Base-by-base conservation (phyloP, 192 early-diverging fungal genomes). In the Coemansia sp. region DNA sequence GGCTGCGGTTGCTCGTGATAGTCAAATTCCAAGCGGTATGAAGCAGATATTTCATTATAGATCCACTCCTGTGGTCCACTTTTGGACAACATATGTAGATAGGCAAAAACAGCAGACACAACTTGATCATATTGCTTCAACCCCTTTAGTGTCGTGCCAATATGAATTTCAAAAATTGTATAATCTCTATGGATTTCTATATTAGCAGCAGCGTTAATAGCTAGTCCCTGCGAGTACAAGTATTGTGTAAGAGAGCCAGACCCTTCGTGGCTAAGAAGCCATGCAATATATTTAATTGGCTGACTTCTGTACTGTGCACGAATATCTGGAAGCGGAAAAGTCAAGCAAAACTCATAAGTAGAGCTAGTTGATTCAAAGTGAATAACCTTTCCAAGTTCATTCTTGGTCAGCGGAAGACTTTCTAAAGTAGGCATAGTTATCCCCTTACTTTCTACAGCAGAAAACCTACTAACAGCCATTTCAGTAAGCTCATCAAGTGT, bases 191-290 rank as follows among this genome's bases (percentile, higher is more conserved):
- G 11, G 11, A 42, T 33, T 11, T 66, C 14, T 5, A 19, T 11
- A 14, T 20, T 21, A 19, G 62, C 58, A 36, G 11, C 21, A 5
- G 66, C 22, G 23, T 22, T 3, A 9, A 87, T 85, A 4, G 92
- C 92, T 94, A 94, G 96, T 5, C 93, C 91, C 29, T 89, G 85
- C 52, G 88, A 84, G 66, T 95, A 94, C 32, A 98, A 74, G 29
- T 91, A 72, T 1, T 90, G 88, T 14, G 93, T 74, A 58, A 98
- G 75, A 1, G 94, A 95, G 6, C 95, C 95, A 17, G 74, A 69
- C 23, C 88, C 88, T 64, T 95, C 93, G 69, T 93, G 89, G 0
- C 90, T 90, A 64, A 98, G 86, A 22, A 96, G 77, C 61, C 90
- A 90, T 3, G n/a, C n/a, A n/a, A n/a, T n/a, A n/a, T n/a, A n/a